Evolutionary conservation across 345 rosid genomes (phyloP), one percentile per base, ranked within the genome.

Genomic region (Eucalyptus marginata): DNA sequence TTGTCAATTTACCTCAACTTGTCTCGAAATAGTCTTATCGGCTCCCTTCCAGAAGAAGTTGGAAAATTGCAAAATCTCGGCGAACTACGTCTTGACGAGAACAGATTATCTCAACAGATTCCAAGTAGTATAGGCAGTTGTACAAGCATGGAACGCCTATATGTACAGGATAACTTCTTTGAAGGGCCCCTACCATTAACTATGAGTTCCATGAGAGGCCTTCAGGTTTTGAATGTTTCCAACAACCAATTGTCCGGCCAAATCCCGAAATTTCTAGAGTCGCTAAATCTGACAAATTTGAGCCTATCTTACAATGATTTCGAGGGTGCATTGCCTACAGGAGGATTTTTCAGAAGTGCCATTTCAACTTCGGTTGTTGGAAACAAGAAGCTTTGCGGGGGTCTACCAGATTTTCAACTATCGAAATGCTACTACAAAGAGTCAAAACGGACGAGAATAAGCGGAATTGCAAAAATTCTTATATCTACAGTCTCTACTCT

Each of bases 381-480:
- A 64, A 64, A 64, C 36, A 64, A 64, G 16, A 64, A 64, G 36
- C 71, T 13, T 64, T 64, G 71, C 2, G 71, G 71, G 17, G 71
- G 33, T 64, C 4, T 64, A 1, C 36, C 2, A 29, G 71, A 29
- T 29, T 64, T 64, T 29, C 36, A 13, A 29, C 71, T 64, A 64
- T 36, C 18, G 4, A 29, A 64, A 29, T 64, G 71, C 3, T 2
- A 64, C 71, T 64, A 62, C 8, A 5, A 29, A 62, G 15, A 29
- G 68, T 62, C 68, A 29, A 62, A 62, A 29, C 17, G 7, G 0
- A 29, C 2, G 1, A 12, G 33, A 62, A 62, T 62, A 62, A 62
- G 29, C 4, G 7, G 17, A 13, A 29, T 3, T 0, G 8, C 16
- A 3, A 62, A 12, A 29, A 0, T 29, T 13, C 3, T 4, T 1